Base-by-base conservation (phyloP, 78 protist species). In the Dictyostelium citrinum region DNA sequence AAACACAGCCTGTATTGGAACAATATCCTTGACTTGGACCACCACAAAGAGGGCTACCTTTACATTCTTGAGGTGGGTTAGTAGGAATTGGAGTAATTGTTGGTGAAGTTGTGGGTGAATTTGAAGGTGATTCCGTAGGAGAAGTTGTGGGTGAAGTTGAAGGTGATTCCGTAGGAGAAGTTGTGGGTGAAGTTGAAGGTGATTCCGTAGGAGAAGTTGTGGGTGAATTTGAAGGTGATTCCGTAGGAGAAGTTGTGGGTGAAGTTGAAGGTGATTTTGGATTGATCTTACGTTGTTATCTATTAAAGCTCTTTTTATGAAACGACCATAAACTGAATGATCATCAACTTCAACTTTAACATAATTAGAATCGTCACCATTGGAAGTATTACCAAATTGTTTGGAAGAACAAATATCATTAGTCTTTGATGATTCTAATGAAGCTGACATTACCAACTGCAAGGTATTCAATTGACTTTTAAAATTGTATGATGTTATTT, bases 371-470 rank as follows among this genome's bases (percentile, higher is more conserved):
- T 64, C 17, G 10, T 64, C 72, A 1, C 37, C 72, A 64, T 64
- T 64, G 0, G 37, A 24, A 27, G 72, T 24, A 27, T 64, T 11
- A 0, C 72, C 72, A 49, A 35, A 78, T 29, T 78, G 31, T 35
- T 16, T 20, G 0, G 27, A 11, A 0, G 79, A 71, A 20, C 45
- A 29, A 35, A 71, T 20, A 31, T 71, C 37, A 1, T 43, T 49
- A 17, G 58, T 31, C 6, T 14, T 78, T 14, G 33, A 20, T 16
- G 33, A 31, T 71, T 33, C 49, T 5, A 78, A 27, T 5, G 14
- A 27, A 6, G 83, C 71, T 43, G 68, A 78, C 68, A 78, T 49
- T 51, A 78, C 39, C 5, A 78, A 49, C 51, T 78, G 83, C 2
- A 78, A 35, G 0, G 61, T 29, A 78, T 78, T 78, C 8, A 37